Base-by-base conservation (phyloP, 2,329 filamentous ascomycete genomes). In the Paracamarosporium sp. region DNA sequence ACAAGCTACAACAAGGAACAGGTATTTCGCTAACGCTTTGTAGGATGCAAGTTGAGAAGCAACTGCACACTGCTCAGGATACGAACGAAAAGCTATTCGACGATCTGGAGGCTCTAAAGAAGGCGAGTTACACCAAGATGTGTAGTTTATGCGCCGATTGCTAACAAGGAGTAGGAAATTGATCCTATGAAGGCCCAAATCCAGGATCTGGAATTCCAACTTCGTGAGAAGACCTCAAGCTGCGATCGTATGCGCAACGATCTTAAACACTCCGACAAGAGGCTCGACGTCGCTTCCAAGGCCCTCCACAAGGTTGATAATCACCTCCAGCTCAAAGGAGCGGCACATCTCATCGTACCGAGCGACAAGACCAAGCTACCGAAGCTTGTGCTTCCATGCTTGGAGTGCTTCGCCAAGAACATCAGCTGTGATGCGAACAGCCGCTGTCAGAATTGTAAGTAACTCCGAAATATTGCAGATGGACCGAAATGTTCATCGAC, bases 381-480 rank as follows among this genome's bases (percentile, higher is more conserved):
- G 1, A 50, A 41, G 8, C 50, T 50, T 1, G 67, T 73, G 1
- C 53, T 72, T 51, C 33, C 63, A 2, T 76, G 73, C 55, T 60
- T 63, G 1, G 67, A 74, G 30, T 76, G 73, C 57, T 73, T 69
- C 48, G 52, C 55, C 35, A 66, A 63, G 24, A 71, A 69, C 22
- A 6, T 62, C 2, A 22, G 50, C 1, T 76, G 73, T 56, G 73
- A 76, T 31, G 55, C 54, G 22, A 48, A 45, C 5, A 53, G 57
- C 5, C 56, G 25, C 17, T 76, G 73, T 57, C 60, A 56, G 5
- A 62, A 60, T 45, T 76, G 73, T 51, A 17, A 51, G 48, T 33
- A 12, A 3, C 11, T 31, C 36, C 15, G 7, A 20, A 4, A 17
- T n/a, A 30, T 4, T 33, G 7, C 15, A 5, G 4, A 51, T 24